A percentile compares a stretch with the other conserved stretches of the same genome.
These are phyloP conservation scores for Sordaria brevicollis DNA, from an alignment of 495 filamentous ascomycete genomes.

Conservation along the genomic window DNA sequence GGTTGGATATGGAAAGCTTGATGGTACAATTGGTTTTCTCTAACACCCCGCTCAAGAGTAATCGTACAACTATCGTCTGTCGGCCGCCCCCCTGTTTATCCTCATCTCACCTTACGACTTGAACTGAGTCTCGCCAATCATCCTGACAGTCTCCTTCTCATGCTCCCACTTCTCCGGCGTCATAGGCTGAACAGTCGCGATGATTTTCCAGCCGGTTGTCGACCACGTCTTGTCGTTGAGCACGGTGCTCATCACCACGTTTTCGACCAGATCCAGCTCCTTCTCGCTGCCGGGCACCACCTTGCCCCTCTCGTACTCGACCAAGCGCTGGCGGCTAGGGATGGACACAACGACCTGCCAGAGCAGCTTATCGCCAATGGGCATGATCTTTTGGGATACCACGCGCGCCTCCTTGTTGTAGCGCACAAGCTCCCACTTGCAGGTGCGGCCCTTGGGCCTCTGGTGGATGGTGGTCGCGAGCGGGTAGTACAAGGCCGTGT, in stretches of 20 bases:
- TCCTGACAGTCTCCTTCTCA: conserved; percentile 8
- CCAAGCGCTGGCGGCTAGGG: conserved; percentile 52
- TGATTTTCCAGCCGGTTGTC: conserved; percentile 60
- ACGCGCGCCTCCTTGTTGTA: conserved; percentile 51
- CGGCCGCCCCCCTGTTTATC: neutral
- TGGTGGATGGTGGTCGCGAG: conserved; percentile 45
- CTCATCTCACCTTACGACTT: neutral
- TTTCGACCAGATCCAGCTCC: conserved; percentile 59
- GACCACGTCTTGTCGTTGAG: conserved; percentile 38
- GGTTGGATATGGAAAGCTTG: neutral
- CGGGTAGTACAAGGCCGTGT: conserved; percentile 44
- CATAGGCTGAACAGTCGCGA: conserved; percentile 58
- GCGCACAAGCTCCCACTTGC: conserved; percentile 57
- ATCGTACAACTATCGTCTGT: neutral
- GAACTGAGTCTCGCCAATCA: neutral
- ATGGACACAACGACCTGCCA: conserved; percentile 69
- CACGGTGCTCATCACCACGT: conserved; percentile 63
- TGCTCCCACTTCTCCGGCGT: conserved; percentile 37
- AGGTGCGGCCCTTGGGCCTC: conserved; percentile 36
- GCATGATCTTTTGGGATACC: conserved; percentile 46
- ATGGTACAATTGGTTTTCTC: neutral
- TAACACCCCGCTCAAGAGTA: neutral
- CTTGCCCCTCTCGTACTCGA: conserved; percentile 26
- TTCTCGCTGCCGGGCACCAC: conserved; percentile 38
- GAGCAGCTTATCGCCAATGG: conserved; percentile 36